Evolutionary conservation across 129 eudicot genomes (phyloP).

Genomic region (Tanacetum coccineum): DNA sequence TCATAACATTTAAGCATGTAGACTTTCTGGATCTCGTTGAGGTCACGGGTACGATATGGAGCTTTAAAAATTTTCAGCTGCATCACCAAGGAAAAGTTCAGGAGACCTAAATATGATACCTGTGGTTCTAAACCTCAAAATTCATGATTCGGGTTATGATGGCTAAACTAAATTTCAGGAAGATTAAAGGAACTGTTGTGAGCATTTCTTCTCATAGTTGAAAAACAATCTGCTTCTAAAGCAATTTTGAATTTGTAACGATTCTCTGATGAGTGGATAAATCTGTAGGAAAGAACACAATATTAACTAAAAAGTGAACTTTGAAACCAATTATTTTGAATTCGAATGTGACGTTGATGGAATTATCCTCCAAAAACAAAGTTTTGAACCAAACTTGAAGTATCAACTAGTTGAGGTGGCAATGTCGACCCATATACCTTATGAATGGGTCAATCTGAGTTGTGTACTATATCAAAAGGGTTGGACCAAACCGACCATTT

Average conservation of each 20-base stretch:
- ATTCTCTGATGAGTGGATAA: too few species aligned
- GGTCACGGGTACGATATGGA: conserved; percentile 11
- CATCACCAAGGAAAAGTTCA: too few species aligned
- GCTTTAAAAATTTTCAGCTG: not conserved
- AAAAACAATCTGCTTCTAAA: conserved; percentile 41
- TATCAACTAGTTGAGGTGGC: too few species aligned
- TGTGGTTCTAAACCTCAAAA: conserved; percentile 31
- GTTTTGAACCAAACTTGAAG: not conserved
- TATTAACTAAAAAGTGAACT: not conserved
- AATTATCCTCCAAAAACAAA: not conserved
- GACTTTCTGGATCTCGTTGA: too few species aligned
- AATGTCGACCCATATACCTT: too few species aligned
- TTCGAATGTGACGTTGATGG: not conserved
- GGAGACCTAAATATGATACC: too few species aligned
- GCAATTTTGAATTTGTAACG: too few species aligned
- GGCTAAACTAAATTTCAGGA: conserved; percentile 66
- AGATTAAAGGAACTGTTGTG: conserved; percentile 47
- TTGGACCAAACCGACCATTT: not conserved
- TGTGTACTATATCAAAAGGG: not conserved
- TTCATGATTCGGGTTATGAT: conserved; percentile 51
- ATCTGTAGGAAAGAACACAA: too few species aligned
- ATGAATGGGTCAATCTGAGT: not conserved
- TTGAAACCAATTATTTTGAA: not conserved
- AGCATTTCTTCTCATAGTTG: conserved; percentile 54
- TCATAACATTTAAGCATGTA: too few species aligned